Percentiles rank a stretch among this genome's conserved stretches.
These are phyloP conservation scores for Cetraspora pellucida DNA, from an alignment of 192 early-diverging fungal species.

Conservation along the genomic window DNA sequence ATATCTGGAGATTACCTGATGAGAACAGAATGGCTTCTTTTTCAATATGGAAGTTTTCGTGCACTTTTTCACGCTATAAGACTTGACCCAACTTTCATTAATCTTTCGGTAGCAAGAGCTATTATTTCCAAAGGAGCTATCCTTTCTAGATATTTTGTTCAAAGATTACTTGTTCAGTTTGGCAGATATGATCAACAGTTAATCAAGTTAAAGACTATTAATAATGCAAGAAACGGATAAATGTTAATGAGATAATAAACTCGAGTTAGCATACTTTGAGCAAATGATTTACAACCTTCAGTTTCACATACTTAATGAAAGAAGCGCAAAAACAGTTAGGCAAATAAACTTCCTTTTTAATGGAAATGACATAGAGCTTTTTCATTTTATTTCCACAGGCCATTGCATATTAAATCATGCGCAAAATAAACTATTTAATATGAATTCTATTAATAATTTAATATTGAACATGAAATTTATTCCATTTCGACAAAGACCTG, in stretches of 20 bases:
- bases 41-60: background rate
- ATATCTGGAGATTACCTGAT: background rate
- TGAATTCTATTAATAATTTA: background rate
- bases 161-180: background rate
- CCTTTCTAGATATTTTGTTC: constrained; percentile 3
- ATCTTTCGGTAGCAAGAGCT: background rate
- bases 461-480: background rate
- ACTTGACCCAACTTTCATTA: background rate
- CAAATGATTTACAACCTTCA: background rate
- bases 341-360: background rate
- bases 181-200: background rate
- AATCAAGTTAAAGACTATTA: background rate
- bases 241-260: background rate
- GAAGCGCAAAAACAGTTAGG: background rate
- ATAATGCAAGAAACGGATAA: background rate
- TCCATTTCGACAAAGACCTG: constrained; percentile 9
- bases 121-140: background rate
- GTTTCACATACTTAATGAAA: background rate
- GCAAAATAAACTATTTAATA: background rate
- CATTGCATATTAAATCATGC: background rate
- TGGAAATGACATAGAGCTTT: constrained; percentile 27
- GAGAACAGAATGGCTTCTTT: constrained; percentile 11
- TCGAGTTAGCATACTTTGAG: background rate
- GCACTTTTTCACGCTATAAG: constrained; percentile 25
- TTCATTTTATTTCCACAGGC: background rate